Conservation (phyloP, 2,329 filamentous ascomycete species). For the Sporothrix globosa region DNA sequence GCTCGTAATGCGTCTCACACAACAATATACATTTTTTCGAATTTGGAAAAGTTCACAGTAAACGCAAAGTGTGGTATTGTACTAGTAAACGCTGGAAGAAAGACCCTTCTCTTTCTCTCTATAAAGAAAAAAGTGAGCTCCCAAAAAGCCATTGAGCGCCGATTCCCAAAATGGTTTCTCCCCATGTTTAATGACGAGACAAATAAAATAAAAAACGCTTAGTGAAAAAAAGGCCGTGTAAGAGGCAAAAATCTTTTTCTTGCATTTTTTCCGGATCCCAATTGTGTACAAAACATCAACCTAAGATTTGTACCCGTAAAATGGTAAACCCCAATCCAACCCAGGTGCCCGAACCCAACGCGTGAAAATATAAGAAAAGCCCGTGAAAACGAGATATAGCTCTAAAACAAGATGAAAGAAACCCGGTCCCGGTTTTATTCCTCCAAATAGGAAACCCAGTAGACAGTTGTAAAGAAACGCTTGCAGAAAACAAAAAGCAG, state of each 20-base stretch:
- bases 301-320: not conserved
- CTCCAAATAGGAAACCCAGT: slow-evolving; percentile 4
- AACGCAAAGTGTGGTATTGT: not conserved
- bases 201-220: not conserved
- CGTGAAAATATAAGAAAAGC: not conserved
- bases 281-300: not conserved
- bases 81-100: slow-evolving; percentile 8
- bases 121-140: not conserved
- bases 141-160: slow-evolving; percentile 21
- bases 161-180: slow-evolving; percentile 20
- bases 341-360: not conserved
- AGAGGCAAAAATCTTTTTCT: slow-evolving; percentile 1
- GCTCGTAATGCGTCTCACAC: not conserved
- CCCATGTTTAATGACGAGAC: not conserved
- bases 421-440: not conserved
- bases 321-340: not conserved
- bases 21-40: too few species aligned
- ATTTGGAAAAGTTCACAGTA: not conserved
- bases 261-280: slow-evolving; percentile 1
- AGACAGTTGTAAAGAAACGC: slow-evolving; percentile 2
- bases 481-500: slow-evolving; percentile 24
- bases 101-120: not conserved
- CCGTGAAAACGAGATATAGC: not conserved
- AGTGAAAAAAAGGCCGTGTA: not conserved
- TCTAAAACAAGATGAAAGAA: not conserved